Percentiles rank a stretch among this genome's conserved stretches.
These are phyloP conservation scores for Escovopsis sp. DNA, from an alignment of 2,329 filamentous ascomycete genomes.

Conservation along the genomic window DNA sequence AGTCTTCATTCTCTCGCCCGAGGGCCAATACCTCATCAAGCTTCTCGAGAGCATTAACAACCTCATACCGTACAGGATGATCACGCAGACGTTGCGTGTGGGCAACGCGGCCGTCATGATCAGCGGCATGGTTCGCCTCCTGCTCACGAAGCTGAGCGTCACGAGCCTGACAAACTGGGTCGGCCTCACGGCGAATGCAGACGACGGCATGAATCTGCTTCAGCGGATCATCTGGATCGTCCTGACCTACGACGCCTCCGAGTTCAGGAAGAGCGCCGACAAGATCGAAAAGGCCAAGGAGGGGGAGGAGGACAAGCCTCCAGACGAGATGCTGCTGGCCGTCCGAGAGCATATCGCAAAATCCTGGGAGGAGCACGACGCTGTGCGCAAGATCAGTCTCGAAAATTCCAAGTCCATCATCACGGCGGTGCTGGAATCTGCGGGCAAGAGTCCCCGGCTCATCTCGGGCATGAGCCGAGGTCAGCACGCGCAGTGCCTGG, in stretches of 20 bases:
- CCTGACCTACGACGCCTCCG: conserved; percentile 55
- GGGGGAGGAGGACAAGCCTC: conserved; percentile 23
- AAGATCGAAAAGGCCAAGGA: conserved; percentile 50
- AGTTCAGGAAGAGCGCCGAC: conserved; percentile 50
- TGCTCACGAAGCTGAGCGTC: conserved; percentile 66
- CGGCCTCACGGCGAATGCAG: conserved; percentile 52
- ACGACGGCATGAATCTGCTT: conserved; percentile 69
- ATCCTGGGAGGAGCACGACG: conserved; percentile 41
- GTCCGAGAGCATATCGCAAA: conserved; percentile 44
- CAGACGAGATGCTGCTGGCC: conserved; percentile 44
- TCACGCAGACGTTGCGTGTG: conserved; percentile 59
- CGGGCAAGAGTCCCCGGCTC: conserved; percentile 31
- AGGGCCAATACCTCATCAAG: conserved; percentile 60
- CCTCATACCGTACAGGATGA: conserved; percentile 55
- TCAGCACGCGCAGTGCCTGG: conserved; percentile 50
- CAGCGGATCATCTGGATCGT: conserved; percentile 64
- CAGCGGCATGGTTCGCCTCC: conserved; percentile 54
- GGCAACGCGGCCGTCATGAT: conserved; percentile 76
- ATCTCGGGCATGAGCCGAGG: conserved; percentile 34
- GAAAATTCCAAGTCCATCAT: conserved; percentile 44
- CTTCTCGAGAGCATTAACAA: conserved; percentile 56
- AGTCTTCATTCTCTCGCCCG: conserved; percentile 56
- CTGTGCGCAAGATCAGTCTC: conserved; percentile 40
- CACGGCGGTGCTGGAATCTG: conserved; percentile 40
- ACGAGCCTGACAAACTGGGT: conserved; percentile 67